Conservation (phyloP, 192 early-diverging fungal species). For the Backusella liffmaniae region DNA sequence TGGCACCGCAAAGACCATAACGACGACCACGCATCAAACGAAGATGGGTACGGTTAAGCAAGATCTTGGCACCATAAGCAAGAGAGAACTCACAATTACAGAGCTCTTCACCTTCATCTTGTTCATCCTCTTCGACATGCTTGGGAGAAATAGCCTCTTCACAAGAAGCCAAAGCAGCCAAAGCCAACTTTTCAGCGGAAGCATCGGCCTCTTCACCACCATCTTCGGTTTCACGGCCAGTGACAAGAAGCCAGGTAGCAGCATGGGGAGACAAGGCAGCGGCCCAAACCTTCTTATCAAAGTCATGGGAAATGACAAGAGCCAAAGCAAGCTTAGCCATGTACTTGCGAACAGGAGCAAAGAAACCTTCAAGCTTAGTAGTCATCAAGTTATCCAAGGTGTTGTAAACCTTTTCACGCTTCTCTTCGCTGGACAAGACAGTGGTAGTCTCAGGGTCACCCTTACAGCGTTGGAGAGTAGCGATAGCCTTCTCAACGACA, state of each 20-base stretch:
- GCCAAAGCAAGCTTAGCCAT: conserved; percentile 58
- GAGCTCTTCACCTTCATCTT: conserved; percentile 56
- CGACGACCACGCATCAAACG: conserved; percentile 73
- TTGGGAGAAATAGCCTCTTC: conserved; percentile 45
- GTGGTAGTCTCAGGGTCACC: conserved; percentile 44
- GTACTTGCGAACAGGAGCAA: conserved; percentile 54
- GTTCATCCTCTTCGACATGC: conserved; percentile 36
- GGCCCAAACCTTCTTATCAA: conserved; percentile 65
- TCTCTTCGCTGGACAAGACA: conserved; percentile 47
- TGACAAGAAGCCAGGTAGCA: conserved; percentile 46
- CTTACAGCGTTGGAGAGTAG: conserved; percentile 61
- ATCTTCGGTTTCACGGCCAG: conserved; percentile 27
- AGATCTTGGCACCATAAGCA: conserved; percentile 82
- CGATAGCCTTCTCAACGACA: conserved; percentile 64
- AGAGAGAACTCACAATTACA: conserved; percentile 83
- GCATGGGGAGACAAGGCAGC: conserved; percentile 54
- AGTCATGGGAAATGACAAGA: conserved; percentile 59
- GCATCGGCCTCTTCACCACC: conserved; percentile 39
- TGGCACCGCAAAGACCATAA: conserved; percentile 81
- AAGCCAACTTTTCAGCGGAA: conserved; percentile 52
- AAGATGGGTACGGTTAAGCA: conserved; percentile 66
- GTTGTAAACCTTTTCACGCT: conserved; percentile 45
- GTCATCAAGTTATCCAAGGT: conserved; percentile 51
- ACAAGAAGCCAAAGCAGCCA: conserved; percentile 44
- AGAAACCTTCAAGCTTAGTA: conserved; percentile 53